These are phyloP conservation scores for Monosporascus sp. DNA, from an alignment of 2,329 filamentous ascomycete genomes.

Conservation along the genomic window DNA sequence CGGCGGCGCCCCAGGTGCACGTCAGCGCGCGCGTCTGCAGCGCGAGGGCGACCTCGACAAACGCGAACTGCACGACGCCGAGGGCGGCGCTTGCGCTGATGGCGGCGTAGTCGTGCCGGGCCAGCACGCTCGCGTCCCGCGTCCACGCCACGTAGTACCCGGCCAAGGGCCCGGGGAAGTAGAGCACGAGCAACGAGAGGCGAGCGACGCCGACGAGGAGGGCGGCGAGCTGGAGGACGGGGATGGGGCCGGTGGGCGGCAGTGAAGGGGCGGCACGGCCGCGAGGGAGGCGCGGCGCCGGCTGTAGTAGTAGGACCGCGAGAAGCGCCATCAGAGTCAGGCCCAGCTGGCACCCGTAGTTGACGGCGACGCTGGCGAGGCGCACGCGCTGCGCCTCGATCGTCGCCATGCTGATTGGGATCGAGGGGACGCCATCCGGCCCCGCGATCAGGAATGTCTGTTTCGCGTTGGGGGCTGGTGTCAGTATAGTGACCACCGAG, in stretches of 20 bases:
- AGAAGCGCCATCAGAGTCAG: slow-evolving; percentile 60
- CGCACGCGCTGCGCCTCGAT: slow-evolving; percentile 20
- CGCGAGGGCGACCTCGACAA: slow-evolving; percentile 42
- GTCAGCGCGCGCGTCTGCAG: slow-evolving; percentile 51
- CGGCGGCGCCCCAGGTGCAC: slow-evolving; percentile 37
- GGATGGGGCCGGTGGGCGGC: slow-evolving; percentile 46
- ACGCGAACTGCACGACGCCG: slow-evolving; percentile 38
- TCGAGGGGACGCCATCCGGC: slow-evolving; percentile 4
- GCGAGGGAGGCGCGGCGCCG: slow-evolving; percentile 57
- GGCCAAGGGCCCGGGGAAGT: slow-evolving; percentile 55
- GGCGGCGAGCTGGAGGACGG: slow-evolving; percentile 58
- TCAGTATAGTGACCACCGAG: too few species aligned
- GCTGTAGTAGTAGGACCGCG: slow-evolving; percentile 63
- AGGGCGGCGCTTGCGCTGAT: slow-evolving; percentile 37
- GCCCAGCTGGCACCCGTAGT: slow-evolving; percentile 67
- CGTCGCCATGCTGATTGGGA: slow-evolving; percentile 14
- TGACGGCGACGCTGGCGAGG: slow-evolving; percentile 43
- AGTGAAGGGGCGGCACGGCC: slow-evolving; percentile 47
- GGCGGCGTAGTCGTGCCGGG: slow-evolving; percentile 27
- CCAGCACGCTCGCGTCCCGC: slow-evolving; percentile 48
- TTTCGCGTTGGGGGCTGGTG: too few species aligned
- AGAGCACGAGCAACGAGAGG: slow-evolving; percentile 50
- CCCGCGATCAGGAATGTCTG: slow-evolving; percentile 21
- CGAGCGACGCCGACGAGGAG: slow-evolving; percentile 58
- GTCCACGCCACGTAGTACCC: slow-evolving; percentile 57